A percentile compares a stretch with the other conserved stretches of the same genome.
phyloP scores from a whole-genome alignment of 148 eudicot genomes.

The Chenopodium berlandieri region DNA sequence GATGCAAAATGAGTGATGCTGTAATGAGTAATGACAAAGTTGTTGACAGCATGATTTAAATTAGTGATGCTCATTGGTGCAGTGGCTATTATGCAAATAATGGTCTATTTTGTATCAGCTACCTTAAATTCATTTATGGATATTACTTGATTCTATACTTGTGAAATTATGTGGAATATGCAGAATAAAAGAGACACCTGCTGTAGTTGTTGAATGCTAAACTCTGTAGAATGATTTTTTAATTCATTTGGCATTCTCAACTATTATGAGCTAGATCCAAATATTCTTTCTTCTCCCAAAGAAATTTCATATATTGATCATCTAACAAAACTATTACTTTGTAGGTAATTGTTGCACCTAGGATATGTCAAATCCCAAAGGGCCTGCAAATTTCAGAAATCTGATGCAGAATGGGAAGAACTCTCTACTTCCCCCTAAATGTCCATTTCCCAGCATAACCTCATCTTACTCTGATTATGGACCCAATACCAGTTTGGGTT shows the following conservation, averaged over 20 bases:
- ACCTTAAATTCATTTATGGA: background rate
- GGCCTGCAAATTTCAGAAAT: conserved; percentile 57
- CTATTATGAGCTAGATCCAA: background rate
- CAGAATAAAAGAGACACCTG: background rate
- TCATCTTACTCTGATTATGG: conserved; percentile 67
- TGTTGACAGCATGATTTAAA: background rate
- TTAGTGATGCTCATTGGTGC: background rate
- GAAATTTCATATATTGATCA: background rate
- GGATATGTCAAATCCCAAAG: conserved; percentile 73
- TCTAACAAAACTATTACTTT: background rate
- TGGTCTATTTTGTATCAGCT: background rate
- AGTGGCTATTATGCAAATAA: background rate
- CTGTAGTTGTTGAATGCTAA: background rate
- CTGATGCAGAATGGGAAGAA: conserved; percentile 61
- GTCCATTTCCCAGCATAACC: conserved; percentile 72
- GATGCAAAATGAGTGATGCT: too few relatives aligned
- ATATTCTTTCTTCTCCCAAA: background rate
- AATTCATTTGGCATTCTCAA: background rate
- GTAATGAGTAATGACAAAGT: background rate
- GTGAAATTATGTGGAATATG: background rate
- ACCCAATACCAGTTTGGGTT: conserved; percentile 45
- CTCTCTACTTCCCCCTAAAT: conserved; percentile 87
- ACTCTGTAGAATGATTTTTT: background rate
- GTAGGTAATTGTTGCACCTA: conserved; percentile 19
- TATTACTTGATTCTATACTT: background rate